Base-by-base conservation (phyloP, 768 basidiomycete genomes). In the Suillus discolor region DNA sequence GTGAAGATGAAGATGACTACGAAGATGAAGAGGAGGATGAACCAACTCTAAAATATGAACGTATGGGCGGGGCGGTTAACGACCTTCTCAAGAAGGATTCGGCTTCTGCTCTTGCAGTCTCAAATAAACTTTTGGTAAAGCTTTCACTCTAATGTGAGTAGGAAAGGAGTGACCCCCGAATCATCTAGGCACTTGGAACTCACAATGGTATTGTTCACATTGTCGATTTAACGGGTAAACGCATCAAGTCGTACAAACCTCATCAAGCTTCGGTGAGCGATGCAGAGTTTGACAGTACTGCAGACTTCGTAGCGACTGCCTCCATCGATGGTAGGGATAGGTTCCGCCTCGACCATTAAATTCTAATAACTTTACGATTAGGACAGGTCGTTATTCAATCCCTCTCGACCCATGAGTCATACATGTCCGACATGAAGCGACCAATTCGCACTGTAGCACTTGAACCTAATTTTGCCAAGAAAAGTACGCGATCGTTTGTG, bases 151-250 rank as follows among this genome's bases (percentile, higher is more conserved):
- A 42, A 12, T 28, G 7, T 20, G 60, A 34, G 62, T 49, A 25
- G 53, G 45, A 38, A 41, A 64, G 13, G 23, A 60, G 18, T 60
- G 25, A 60, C 39, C 16, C 16, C 9, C 39, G 18, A 67, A 38
- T 31, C 12, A 66, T 13, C 9, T 65, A 99, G 96, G 93, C 90
- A 31, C 77, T 99, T 44, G 97, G 96, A 25, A 97, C 97, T 2
- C 96, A 98, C 75, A 87, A 85, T 60, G 97, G 97, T n/a, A 89
- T 96, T 68, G 87, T 98, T 4, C 93, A 97, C 73, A 84, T 97
- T 23, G 81, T 97, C 16, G 90, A 90, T 72, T 82, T 92, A 47
- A 78, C 86, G 34, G 97, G 96, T 5, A 85, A 88, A 63, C 87
- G 91, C 53, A 84, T 96, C 77, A 96, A 94, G 77, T 93, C 93